Evolutionary conservation across 1,284 basidiomycete genomes (phyloP).

Genomic region (Earliella scabrosa): DNA sequence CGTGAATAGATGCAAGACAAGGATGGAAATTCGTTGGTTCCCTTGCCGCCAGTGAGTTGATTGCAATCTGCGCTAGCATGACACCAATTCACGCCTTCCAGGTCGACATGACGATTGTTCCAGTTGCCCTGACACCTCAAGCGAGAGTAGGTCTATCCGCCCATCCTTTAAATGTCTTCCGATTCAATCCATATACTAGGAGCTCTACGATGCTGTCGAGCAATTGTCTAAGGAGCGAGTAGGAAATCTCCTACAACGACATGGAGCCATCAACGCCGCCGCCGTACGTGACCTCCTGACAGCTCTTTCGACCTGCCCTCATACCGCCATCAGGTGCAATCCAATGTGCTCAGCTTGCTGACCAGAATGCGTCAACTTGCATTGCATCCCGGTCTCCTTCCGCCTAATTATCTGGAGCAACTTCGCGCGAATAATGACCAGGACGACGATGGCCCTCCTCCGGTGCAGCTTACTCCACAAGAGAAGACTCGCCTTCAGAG

Average conservation of each 20-base stretch:
- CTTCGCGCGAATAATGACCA: constrained; percentile 45
- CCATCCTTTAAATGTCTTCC: background rate
- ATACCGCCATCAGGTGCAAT: constrained; percentile 54
- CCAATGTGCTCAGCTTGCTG: constrained; percentile 80
- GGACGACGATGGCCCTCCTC: constrained; percentile 34
- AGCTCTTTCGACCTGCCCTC: background rate
- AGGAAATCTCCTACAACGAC: constrained; percentile 54
- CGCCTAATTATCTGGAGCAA: constrained; percentile 75
- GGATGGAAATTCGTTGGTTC: constrained; percentile 71
- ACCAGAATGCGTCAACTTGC: constrained; percentile 88
- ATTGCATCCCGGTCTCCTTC: constrained; percentile 81
- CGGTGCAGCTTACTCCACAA: constrained; percentile 49
- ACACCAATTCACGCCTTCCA: constrained; percentile 27
- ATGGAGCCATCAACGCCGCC: constrained; percentile 43
- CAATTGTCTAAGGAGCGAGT: constrained; percentile 65
- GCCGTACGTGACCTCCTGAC: constrained; percentile 34
- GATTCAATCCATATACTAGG: constrained; percentile 41
- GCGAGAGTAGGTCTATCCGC: constrained; percentile 47
- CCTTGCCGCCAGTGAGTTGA: constrained; percentile 70
- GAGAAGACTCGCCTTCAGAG: constrained; percentile 63
- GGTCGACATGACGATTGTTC: constrained; percentile 75
- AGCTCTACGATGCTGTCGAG: constrained; percentile 79
- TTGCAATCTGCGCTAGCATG: background rate
- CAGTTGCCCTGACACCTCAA: constrained; percentile 70
- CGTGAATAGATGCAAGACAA: constrained; percentile 76